These are phyloP conservation scores for Sarcocystis neurona DNA, from an alignment of 169 alveolate genomes.

Conservation along the genomic window DNA sequence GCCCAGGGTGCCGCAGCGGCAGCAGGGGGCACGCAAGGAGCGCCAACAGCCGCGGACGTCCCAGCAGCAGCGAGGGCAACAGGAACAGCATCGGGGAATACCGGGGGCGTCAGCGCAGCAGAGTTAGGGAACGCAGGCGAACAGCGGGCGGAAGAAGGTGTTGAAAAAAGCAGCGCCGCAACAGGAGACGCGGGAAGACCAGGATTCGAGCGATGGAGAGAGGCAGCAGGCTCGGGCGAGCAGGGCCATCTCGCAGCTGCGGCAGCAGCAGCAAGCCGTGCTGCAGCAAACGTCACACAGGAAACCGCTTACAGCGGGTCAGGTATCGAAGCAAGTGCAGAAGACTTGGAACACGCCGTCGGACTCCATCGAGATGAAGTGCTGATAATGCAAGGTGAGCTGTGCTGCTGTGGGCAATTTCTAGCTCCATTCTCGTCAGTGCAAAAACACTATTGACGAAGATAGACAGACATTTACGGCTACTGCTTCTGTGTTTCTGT, in stretches of 20 bases:
- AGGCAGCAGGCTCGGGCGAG: not conserved
- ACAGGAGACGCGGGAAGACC: not conserved
- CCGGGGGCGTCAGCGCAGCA: not conserved
- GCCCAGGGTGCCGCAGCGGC: not conserved
- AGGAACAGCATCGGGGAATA: not conserved
- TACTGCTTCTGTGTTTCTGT: too few relatives aligned
- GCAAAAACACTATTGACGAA: too few relatives aligned
- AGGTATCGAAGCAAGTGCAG: not conserved
- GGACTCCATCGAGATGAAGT: constrained; percentile 54
- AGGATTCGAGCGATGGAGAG: not conserved
- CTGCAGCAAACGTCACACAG: not conserved
- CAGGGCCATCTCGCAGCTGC: not conserved
- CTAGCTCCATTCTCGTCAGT: too few relatives aligned
- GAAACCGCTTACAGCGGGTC: not conserved
- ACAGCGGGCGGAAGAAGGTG: not conserved
- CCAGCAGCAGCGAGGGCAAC: not conserved
- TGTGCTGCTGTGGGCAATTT: not conserved
- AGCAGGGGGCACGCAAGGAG: not conserved
- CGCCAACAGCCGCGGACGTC: not conserved
- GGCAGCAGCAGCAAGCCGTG: not conserved
- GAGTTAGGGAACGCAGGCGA: not conserved
- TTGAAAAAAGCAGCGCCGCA: too few relatives aligned
- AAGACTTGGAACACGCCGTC: constrained; percentile 18
- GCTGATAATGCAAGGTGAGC: constrained; percentile 50
- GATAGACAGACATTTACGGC: too few relatives aligned